These are phyloP conservation scores for Podosphaera fusca DNA, from an alignment of 2,329 filamentous ascomycete species.

Conservation along the genomic window DNA sequence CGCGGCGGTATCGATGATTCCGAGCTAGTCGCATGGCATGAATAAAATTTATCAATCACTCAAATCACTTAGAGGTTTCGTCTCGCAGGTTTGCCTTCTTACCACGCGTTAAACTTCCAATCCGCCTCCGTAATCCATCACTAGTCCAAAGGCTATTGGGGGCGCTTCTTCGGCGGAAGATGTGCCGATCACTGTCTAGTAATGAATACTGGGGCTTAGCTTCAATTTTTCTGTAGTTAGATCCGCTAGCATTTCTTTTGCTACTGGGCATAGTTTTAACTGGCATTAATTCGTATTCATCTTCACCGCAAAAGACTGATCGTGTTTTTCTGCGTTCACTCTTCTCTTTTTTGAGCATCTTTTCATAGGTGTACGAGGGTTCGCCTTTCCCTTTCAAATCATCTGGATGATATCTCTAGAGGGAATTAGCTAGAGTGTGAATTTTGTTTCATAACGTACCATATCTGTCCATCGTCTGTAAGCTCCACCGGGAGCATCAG, in stretches of 20 bases:
- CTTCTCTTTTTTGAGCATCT: conserved; percentile 34
- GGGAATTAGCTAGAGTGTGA: background rate
- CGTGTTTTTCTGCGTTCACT: conserved; percentile 11
- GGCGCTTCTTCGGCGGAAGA: conserved; percentile 9
- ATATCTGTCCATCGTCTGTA: conserved; percentile 55
- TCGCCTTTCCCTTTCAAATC: conserved; percentile 71
- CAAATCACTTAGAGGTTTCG: too few species aligned
- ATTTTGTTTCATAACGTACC: conserved; percentile 23
- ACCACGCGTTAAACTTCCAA: conserved; percentile 28
- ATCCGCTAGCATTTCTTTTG: conserved; percentile 23
- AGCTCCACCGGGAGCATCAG: conserved; percentile 41
- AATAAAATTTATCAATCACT: too few species aligned
- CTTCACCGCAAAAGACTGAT: conserved; percentile 11
- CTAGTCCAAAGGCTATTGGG: conserved; percentile 22
- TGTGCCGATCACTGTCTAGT: conserved; percentile 5
- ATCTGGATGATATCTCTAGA: conserved; percentile 43
- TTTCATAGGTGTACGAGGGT: conserved; percentile 48
- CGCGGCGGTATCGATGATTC: too few species aligned
- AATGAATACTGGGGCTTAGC: conserved; percentile 2
- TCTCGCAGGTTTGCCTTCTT: conserved; percentile 5
- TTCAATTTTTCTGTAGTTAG: conserved; percentile 1
- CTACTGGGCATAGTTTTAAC: conserved; percentile 13
- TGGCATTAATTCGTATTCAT: conserved; percentile 27
- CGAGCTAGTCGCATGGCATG: too few species aligned
- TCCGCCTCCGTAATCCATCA: conserved; percentile 28